Conservation (phyloP, 805 yeast genomes). For the Myxozyma mucilagina region DNA sequence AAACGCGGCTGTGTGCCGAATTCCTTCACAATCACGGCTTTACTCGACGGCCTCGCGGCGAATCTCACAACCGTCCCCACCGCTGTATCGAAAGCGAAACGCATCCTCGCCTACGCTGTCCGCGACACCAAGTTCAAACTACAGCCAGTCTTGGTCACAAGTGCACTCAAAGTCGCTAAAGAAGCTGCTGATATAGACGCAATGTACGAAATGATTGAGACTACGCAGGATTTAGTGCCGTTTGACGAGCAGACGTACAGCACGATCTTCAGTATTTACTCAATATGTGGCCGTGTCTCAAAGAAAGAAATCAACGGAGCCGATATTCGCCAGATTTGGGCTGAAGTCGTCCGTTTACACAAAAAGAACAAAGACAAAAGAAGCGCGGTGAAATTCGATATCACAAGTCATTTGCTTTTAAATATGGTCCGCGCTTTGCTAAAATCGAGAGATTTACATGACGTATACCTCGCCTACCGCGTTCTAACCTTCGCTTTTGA, state of each 20-base stretch:
- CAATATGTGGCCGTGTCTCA: neutral
- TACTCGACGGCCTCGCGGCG: slow-evolving; percentile 23
- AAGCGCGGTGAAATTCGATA: neutral
- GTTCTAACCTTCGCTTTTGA: neutral
- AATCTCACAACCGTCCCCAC: slow-evolving; percentile 5
- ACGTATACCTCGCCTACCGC: slow-evolving; percentile 2
- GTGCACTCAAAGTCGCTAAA: slow-evolving; percentile 20
- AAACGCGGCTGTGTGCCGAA: slow-evolving; percentile 17
- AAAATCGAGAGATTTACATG: neutral
- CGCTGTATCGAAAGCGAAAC: slow-evolving; percentile 3
- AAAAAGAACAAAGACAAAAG: neutral
- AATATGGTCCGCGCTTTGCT: slow-evolving; percentile 17
- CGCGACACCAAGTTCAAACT: neutral
- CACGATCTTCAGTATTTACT: slow-evolving; percentile 9
- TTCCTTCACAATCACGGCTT: slow-evolving; percentile 14
- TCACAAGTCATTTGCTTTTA: neutral
- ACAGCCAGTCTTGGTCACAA: slow-evolving; percentile 19
- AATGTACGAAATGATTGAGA: slow-evolving; percentile 20
- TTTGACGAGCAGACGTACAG: slow-evolving; percentile 11
- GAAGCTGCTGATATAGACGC: slow-evolving; percentile 1
- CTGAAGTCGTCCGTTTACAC: slow-evolving; percentile 1
- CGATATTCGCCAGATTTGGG: slow-evolving; percentile 11
- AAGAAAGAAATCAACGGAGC: neutral
- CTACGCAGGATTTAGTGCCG: slow-evolving; percentile 4
- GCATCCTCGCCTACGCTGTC: slow-evolving; percentile 7